Percentiles rank a stretch among this genome's conserved stretches.
Evolutionary conservation across 1,139 yeast genomes (phyloP).

Genomic region (Protomyces gravidus): DNA sequence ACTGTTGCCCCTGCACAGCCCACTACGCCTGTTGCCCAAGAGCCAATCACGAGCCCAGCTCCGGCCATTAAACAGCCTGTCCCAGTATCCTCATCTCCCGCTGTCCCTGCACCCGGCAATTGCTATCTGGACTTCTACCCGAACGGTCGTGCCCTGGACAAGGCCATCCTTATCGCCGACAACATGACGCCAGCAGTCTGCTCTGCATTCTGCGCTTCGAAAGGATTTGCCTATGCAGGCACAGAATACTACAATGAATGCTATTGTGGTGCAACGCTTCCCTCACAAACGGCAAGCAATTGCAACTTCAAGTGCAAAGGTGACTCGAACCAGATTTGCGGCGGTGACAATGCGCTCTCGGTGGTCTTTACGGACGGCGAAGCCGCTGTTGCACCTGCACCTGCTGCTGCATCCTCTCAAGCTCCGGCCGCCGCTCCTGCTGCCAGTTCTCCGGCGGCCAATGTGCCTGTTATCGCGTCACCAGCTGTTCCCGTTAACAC

Average conservation of each 20-base stretch:
- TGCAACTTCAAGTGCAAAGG: slow-evolving; percentile 26
- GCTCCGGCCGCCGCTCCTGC: slow-evolving; percentile 9
- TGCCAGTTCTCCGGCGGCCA: slow-evolving; percentile 2
- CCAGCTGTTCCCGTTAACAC: slow-evolving; percentile 3
- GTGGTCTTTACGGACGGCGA: slow-evolving; percentile 7
- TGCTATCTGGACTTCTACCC: slow-evolving; percentile 19
- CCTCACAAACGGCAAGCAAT: background rate
- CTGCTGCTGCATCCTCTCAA: too few species aligned
- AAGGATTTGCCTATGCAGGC: slow-evolving; percentile 19
- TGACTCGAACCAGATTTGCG: slow-evolving; percentile 15
- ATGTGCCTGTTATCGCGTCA: background rate
- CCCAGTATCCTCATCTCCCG: slow-evolving; percentile 13
- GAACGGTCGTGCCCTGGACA: slow-evolving; percentile 8
- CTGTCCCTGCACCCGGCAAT: slow-evolving; percentile 19
- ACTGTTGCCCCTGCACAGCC: background rate
- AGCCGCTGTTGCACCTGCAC: slow-evolving; percentile 11
- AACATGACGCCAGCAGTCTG: slow-evolving; percentile 23
- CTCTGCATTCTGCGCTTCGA: slow-evolving; percentile 11
- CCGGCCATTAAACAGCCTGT: slow-evolving; percentile 9
- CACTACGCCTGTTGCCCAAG: background rate
- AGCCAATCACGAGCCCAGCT: slow-evolving; percentile 2
- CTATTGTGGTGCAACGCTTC: slow-evolving; percentile 23
- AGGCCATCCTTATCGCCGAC: slow-evolving; percentile 1
- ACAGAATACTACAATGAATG: slow-evolving; percentile 27
- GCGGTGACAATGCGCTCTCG: slow-evolving; percentile 12